Percentiles rank a stretch among this genome's conserved stretches.
Conservation (phyloP, 2,329 filamentous ascomycete genomes). For the Epichloe bromicola region DNA sequence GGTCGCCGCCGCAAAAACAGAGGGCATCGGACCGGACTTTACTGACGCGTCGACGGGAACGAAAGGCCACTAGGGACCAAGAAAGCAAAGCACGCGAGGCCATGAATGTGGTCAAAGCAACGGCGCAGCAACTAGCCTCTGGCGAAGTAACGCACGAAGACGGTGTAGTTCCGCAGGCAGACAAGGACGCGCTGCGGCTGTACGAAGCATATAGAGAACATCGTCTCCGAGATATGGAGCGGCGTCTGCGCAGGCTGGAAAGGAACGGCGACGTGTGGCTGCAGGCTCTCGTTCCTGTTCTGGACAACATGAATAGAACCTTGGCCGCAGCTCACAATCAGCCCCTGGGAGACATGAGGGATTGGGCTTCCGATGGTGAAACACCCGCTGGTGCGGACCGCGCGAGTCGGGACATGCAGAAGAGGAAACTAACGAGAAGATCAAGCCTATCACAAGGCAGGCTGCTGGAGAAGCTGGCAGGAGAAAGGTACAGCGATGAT, state of each 20-base stretch:
- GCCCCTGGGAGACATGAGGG: conserved; percentile 10
- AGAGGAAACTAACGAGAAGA: conserved; percentile 12
- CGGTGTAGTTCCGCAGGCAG: conserved; percentile 10
- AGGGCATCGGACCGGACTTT: conserved; percentile 16
- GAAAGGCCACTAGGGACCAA: conserved; percentile 18
- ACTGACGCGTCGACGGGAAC: conserved; percentile 21
- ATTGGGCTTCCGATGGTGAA: conserved; percentile 22
- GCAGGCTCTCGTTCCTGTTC: conserved; percentile 29
- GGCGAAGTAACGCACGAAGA: conserved; percentile 14
- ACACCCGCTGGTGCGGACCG: conserved; percentile 5
- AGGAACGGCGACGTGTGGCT: conserved; percentile 33
- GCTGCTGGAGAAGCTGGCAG: conserved; percentile 16
- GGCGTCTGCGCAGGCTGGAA: conserved; percentile 32
- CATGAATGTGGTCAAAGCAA: conserved; percentile 10
- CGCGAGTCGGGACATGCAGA: conserved; percentile 4
- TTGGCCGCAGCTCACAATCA: conserved; percentile 14
- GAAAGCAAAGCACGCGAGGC: conserved; percentile 14
- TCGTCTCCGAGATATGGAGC: conserved; percentile 33
- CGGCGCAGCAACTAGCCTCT: conserved; percentile 10
- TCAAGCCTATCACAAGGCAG: conserved; percentile 17
- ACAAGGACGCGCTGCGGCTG: conserved; percentile 23
- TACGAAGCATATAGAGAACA: conserved; percentile 29
- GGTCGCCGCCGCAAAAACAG: conserved; percentile 15
- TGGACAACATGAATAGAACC: conserved; percentile 29
- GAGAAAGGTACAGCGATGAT: conserved; percentile 7